Percentiles rank a stretch among this genome's conserved stretches.
These are phyloP conservation scores for Zea luxurians DNA, from an alignment of 176 grass and related monocot species.

Conservation along the genomic window DNA sequence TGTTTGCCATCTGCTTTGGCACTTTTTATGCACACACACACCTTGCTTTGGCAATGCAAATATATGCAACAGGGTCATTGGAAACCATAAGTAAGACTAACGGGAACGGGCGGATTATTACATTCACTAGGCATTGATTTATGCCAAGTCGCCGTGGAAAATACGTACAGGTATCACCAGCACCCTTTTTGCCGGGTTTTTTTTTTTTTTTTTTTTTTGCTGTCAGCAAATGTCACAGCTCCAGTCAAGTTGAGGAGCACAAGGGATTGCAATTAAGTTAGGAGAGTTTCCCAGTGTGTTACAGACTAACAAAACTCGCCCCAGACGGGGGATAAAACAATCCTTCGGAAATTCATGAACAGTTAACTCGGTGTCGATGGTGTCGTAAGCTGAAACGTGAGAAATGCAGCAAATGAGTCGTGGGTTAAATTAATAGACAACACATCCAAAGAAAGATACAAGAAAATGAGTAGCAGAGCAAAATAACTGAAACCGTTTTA, in stretches of 20 bases:
- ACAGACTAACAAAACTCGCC: conserved; percentile 51
- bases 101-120: conserved; percentile 23
- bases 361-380: conserved; percentile 26
- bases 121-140: conserved; percentile 30
- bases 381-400: conserved; percentile 40
- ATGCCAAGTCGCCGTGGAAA: conserved; percentile 3
- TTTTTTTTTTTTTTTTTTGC: conserved; percentile 5
- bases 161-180: conserved; percentile 41
- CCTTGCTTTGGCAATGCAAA: neutral
- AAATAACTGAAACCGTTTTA: neutral
- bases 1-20: neutral
- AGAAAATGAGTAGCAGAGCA: neutral
- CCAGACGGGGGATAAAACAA: conserved; percentile 43
- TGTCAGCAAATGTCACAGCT: conserved; percentile 34
- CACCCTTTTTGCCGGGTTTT: conserved; percentile 27
- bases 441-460: neutral
- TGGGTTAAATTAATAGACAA: neutral
- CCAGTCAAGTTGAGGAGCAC: conserved; percentile 25
- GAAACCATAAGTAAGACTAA: neutral
- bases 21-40: neutral
- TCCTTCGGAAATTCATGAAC: conserved; percentile 31
- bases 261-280: conserved; percentile 34
- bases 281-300: conserved; percentile 29
- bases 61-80: neutral
- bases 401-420: conserved; percentile 2